A percentile compares a stretch with the other conserved stretches of the same genome.
Evolutionary conservation across 1,284 basidiomycete species (phyloP).

Genomic region (Flammula alnicola): DNA sequence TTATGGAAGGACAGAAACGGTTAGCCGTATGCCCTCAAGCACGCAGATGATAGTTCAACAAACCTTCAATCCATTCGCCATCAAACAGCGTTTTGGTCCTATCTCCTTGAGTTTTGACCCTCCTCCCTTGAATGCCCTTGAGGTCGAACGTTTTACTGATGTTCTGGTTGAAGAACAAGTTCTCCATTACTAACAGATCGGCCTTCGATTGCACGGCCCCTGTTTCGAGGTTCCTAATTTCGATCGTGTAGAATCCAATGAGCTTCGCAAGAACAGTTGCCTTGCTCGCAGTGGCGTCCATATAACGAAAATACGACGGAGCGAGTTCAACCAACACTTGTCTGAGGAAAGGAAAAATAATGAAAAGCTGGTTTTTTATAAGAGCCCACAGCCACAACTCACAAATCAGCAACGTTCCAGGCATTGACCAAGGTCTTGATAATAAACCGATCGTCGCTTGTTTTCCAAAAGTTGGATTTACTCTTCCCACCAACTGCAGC

Average conservation of each 20-base stretch:
- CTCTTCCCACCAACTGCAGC: slow-evolving; percentile 75
- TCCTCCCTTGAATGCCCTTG: slow-evolving; percentile 78
- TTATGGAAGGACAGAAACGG: slow-evolving; percentile 1
- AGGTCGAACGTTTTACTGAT: slow-evolving; percentile 75
- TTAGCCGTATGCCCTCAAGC: background rate
- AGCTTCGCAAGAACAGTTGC: slow-evolving; percentile 77
- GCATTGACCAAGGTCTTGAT: slow-evolving; percentile 84
- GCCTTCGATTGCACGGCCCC: slow-evolving; percentile 66
- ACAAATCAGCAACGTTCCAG: slow-evolving; percentile 85
- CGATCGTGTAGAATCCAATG: slow-evolving; percentile 78
- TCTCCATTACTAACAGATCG: slow-evolving; percentile 83
- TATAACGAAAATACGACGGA: slow-evolving; percentile 77
- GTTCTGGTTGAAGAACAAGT: slow-evolving; percentile 73
- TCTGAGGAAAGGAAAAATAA: slow-evolving; percentile 39
- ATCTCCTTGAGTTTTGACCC: slow-evolving; percentile 55
- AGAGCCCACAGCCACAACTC: slow-evolving; percentile 35
- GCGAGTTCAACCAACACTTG: slow-evolving; percentile 78
- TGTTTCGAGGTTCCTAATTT: slow-evolving; percentile 74
- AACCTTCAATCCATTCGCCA: slow-evolving; percentile 82
- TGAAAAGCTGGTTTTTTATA: slow-evolving; percentile 1
- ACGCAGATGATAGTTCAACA: slow-evolving; percentile 21
- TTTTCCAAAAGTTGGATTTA: slow-evolving; percentile 80
- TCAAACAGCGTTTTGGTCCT: slow-evolving; percentile 69
- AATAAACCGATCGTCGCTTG: slow-evolving; percentile 73
- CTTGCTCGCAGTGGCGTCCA: slow-evolving; percentile 68